Conservation (phyloP, 148 eudicot species). For the Chenopodium suecicum region DNA sequence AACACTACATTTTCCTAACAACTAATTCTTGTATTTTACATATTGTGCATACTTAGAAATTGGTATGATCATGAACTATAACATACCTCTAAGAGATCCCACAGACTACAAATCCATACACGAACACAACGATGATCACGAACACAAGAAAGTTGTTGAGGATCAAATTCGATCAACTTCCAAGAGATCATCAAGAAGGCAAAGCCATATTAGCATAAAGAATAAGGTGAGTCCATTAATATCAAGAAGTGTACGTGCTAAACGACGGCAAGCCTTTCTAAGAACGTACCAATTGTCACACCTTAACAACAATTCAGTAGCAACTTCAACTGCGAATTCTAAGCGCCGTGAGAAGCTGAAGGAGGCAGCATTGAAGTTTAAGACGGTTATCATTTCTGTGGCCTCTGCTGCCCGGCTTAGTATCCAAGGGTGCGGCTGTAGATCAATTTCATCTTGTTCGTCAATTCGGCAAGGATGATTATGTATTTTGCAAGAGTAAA, state of each 20-base stretch:
- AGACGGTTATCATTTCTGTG: constrained; percentile 19
- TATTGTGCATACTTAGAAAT: not conserved
- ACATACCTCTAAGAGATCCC: constrained; percentile 4
- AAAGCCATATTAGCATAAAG: not conserved
- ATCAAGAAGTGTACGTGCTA: constrained; percentile 43
- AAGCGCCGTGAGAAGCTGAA: constrained; percentile 32
- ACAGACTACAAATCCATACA: constrained; percentile 1
- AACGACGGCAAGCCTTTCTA: constrained; percentile 47
- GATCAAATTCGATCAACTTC: constrained; percentile 13
- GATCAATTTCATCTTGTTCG: constrained; percentile 11
- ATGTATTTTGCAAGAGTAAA: too few species aligned
- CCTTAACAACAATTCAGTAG: constrained; percentile 2
- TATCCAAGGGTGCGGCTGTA: constrained; percentile 27
- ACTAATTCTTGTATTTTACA: not conserved
- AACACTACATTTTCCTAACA: too few species aligned
- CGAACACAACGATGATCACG: constrained; percentile 2
- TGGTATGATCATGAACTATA: constrained; percentile 23
- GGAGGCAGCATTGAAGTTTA: constrained; percentile 31
- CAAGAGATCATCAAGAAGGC: constrained; percentile 20
- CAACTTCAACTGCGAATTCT: not conserved
- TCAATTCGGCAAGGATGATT: constrained; percentile 5
- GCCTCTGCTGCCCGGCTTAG: constrained; percentile 23
- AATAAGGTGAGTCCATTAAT: constrained; percentile 30
- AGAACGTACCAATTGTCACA: constrained; percentile 43
- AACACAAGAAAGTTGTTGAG: not conserved